Conservation (phyloP, 495 filamentous ascomycete genomes). For the Jackrogersella minutella region DNA sequence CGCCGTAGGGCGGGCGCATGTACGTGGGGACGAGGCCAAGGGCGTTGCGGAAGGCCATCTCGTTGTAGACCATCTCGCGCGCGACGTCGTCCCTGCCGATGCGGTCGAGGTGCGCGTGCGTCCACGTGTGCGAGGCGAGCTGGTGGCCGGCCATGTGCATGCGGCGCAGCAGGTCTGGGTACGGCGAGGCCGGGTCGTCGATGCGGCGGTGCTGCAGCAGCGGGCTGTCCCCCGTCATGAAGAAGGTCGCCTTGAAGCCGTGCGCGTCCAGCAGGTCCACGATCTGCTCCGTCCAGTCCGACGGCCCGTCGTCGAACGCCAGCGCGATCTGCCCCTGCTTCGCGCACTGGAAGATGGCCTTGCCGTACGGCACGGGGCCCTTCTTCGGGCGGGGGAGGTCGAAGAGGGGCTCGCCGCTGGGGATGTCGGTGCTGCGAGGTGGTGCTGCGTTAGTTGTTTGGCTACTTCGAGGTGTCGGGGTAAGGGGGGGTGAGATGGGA, state of each 20-base stretch:
- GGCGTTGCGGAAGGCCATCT: constrained; percentile 72
- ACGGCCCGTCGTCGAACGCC: constrained; percentile 76
- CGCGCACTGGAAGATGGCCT: constrained; percentile 71
- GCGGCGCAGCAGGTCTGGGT: constrained; percentile 47
- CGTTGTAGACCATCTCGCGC: constrained; percentile 69
- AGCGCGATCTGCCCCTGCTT: constrained; percentile 67
- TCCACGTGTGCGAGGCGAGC: constrained; percentile 77
- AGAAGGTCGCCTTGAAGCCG: constrained; percentile 69
- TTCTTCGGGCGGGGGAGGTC: constrained; percentile 59
- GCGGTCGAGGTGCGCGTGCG: constrained; percentile 69
- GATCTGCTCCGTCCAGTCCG: constrained; percentile 64
- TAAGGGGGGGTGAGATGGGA: too few species aligned
- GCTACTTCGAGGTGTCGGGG: not conserved
- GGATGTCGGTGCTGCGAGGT: not conserved
- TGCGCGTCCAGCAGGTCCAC: constrained; percentile 65
- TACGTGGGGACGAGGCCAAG: constrained; percentile 74
- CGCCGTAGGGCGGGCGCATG: constrained; percentile 76
- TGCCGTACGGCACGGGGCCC: constrained; percentile 61
- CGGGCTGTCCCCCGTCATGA: constrained; percentile 71
- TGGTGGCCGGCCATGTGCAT: constrained; percentile 73
- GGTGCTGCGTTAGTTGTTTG: not conserved
- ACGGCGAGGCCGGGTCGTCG: constrained; percentile 49
- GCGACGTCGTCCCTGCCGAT: constrained; percentile 55
- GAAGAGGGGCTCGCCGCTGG: constrained; percentile 7
- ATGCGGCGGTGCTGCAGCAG: constrained; percentile 40